Conservation (phyloP, 2,329 filamentous ascomycete species). For the Hymenoscyphus repandus region DNA sequence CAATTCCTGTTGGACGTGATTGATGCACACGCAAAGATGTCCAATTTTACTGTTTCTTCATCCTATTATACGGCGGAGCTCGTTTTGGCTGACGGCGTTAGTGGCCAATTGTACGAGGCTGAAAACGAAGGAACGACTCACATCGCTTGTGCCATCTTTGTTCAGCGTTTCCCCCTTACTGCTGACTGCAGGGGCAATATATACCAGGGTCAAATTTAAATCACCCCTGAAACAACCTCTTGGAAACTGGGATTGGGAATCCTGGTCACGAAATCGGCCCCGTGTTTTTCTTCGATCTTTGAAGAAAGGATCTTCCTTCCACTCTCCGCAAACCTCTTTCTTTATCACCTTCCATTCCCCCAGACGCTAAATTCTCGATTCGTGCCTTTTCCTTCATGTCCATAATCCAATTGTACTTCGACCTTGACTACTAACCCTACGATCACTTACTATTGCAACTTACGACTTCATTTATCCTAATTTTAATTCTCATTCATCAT, state of each 20-base stretch:
- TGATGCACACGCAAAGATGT: too few species aligned
- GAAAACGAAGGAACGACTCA: not conserved
- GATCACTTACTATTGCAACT: not conserved
- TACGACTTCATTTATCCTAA: not conserved
- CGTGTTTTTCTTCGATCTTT: not conserved
- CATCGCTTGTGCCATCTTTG: not conserved
- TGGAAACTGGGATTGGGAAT: not conserved
- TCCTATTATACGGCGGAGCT: not conserved
- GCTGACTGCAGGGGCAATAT: not conserved
- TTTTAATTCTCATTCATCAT: conserved; percentile 8
- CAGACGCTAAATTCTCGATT: not conserved
- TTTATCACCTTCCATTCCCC: not conserved
- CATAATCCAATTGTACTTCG: not conserved
- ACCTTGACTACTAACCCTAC: not conserved
- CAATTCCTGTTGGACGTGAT: too few species aligned
- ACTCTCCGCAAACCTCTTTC: not conserved
- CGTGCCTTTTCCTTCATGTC: not conserved
- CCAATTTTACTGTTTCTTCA: not conserved
- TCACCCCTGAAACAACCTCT: not conserved
- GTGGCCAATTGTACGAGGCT: not conserved
- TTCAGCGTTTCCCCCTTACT: not conserved
- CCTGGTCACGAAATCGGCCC: not conserved
- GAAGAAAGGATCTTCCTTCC: not conserved
- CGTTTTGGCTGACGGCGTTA: not conserved
- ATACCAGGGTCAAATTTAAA: not conserved